Conservation (phyloP, 192 early-diverging fungal genomes). For the Linnemannia exigua region DNA sequence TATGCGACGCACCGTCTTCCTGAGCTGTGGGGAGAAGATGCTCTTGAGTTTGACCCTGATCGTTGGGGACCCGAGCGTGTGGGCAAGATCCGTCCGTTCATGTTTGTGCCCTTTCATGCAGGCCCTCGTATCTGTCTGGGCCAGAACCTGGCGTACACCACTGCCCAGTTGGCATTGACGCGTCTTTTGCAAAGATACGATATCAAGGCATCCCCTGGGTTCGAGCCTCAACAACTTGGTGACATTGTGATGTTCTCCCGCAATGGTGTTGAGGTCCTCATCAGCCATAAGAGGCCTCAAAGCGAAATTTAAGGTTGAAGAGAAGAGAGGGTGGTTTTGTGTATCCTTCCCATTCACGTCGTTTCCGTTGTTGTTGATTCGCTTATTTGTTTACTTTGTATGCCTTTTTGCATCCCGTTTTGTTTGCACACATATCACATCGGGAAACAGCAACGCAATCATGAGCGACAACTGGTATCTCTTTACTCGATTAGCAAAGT, state of each 20-base stretch:
- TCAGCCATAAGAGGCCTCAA: constrained; percentile 21
- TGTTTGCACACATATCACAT: background rate
- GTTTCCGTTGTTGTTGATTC: background rate
- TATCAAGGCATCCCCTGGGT: constrained; percentile 30
- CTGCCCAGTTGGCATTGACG: constrained; percentile 44
- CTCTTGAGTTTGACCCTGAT: constrained; percentile 68
- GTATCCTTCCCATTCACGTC: background rate
- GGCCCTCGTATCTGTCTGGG: constrained; percentile 70
- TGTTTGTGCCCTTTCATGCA: constrained; percentile 64
- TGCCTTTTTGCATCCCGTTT: background rate
- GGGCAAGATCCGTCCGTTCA: constrained; percentile 51
- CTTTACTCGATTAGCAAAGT: background rate
- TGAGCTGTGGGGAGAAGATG: constrained; percentile 71
- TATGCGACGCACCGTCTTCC: constrained; percentile 43
- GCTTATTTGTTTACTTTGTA: background rate
- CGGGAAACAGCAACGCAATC: background rate
- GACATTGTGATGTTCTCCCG: constrained; percentile 56
- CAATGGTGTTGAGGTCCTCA: constrained; percentile 37
- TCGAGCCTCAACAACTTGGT: constrained; percentile 20
- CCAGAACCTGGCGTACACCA: constrained; percentile 62
- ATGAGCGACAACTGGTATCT: background rate
- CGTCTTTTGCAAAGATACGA: constrained; percentile 46
- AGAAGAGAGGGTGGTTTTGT: background rate
- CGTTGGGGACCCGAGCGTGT: constrained; percentile 61
- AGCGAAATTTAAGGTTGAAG: constrained; percentile 6